Base-by-base conservation (phyloP, 805 yeast species). In the Nakazawaea ishiwadae region DNA sequence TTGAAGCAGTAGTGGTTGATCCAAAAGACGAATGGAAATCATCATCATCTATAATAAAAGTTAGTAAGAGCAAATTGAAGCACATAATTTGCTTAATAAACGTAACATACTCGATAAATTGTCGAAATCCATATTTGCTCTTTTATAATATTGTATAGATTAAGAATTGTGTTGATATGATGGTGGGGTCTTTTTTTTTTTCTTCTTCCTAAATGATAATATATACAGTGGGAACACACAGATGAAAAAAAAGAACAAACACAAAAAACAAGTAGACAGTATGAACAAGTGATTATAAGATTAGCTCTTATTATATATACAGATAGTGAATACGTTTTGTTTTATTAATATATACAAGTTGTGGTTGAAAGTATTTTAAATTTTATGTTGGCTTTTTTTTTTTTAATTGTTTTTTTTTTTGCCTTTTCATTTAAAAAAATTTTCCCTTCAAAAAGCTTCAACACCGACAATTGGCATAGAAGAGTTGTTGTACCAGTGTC, bases 381-480 rank as follows among this genome's bases (percentile, higher is more conserved):
- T 24, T 24, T 24, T 24, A 4, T 24, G 9, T 3, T 24, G 27
- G 9, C 12, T 11, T 19, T 19, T 11, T 9, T 31, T 15, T 1
- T 16, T 10, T 11, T 31, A 16, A 15, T 5, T 16, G 21, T 10
- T 16, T 16, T 31, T 19, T 12, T 31, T 8, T 31, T 12, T 8
- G 20, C 12, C 27, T 19, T 10, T 31, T 10, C 9, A 3, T n/a
- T n/a, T n/a, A n/a, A n/a, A n/a, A n/a, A n/a, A n/a, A n/a, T n/a
- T n/a, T n/a, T n/a, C n/a, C n/a, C n/a, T n/a, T 23, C 2, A 38
- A 2, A 38, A 38, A 5, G 32, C 14, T 24, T 71, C 65, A 1
- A 66, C 63, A n/a, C 46, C 49, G 3, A 63, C 42, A 10, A 55
- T 46, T 2, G 67, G 65, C 39, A 58, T 44, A 16, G 45, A 37